Base-by-base conservation (phyloP, 768 basidiomycete genomes). In the Lyophyllum shimeji region DNA sequence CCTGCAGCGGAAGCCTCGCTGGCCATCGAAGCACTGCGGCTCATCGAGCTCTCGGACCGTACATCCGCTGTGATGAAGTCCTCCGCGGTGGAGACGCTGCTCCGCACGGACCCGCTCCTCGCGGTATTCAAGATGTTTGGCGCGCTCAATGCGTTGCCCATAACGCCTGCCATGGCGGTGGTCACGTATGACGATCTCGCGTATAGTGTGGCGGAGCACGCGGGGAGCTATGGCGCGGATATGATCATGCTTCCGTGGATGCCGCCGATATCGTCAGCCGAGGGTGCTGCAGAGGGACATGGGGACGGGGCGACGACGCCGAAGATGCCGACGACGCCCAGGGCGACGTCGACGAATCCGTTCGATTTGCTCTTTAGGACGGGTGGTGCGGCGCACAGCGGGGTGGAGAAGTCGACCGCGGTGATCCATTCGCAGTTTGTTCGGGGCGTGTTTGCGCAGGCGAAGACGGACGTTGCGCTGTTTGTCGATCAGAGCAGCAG, bases 61-160 rank as follows among this genome's bases (percentile, higher is more conserved):
- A 87, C 87, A 2, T 94, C 92, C 0, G 87, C 89, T 0, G 86
- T 96, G 50, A 88, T 98, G 83, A 90, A 86, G 65, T 93, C 91
- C 3, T 85, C 88, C 8, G 79, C 70, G 1, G 80, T 84, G 0
- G 87, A 93, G 44, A 78, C 84, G 1, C 73, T 94, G 34, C 74
- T 91, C 18, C 83, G 79, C 53, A 84, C 83, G 2, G 91, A 94
- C 59, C 87, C 91, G 0, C 67, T 93, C 4, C 78, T 91, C 0
- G 79, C 80, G 20, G 84, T 91, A 50, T 92, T 88, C 75, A 78
- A 82, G 34, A 90, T 86, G 71, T 95, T 90, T 66, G 86, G 86
- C 0, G 80, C 85, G 53, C 72, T 95, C 21, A 83, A 89, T 58
- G 82, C 82, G 65, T 65, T 95, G 39, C 73, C 80, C 0, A 80